Evolutionary conservation across 2,329 filamentous ascomycete genomes (phyloP), one percentile per base, ranked within the genome.

Genomic region (Phoma herbarum): DNA sequence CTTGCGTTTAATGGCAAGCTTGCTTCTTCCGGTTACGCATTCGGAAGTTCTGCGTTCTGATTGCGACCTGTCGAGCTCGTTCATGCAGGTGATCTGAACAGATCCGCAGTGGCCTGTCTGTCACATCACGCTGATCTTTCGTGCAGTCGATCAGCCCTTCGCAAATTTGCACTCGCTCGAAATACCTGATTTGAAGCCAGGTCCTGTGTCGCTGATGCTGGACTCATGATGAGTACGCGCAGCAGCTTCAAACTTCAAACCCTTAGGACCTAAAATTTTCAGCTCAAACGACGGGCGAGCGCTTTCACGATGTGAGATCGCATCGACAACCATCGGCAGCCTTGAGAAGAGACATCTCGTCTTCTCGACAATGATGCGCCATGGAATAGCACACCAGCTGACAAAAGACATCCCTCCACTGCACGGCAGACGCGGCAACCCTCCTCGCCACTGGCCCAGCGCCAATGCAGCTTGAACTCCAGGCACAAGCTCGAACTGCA

Each of bases 361-460:
- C n/a, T n/a, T n/a, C n/a, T n/a, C n/a, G n/a, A n/a, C 39, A 31
- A 41, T 31, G 37, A 25, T 45, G 18, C 29, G n/a, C 39, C 16
- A 45, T 6, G 29, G 1, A 9, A 49, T 7, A 33, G 6, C 18
- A 25, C 54, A 20, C 12, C 16, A 20, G 47, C 47, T 51, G 41
- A 57, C 33, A 26, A 33, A 25, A n/a, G 18, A 41, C 16, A 11
- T 2, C 22, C 9, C 26, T 42, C 35, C 26, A 28, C n/a, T 48
- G 18, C 22, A 29, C 42, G 47, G 41, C 33, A 41, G 20, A 33
- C 23, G 42, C 47, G 54, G 54, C 47, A 28, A n/a, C 29, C 18
- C 23, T 42, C 12, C n/a, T 51, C 16, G 47, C 54, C 54, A 57
- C 42, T 35, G 31, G 31, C 12, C 14, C 41, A 31, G 33, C 33